Evolutionary conservation across 139 green algal species (phyloP).

Genomic region (Coelastrella sp.): DNA sequence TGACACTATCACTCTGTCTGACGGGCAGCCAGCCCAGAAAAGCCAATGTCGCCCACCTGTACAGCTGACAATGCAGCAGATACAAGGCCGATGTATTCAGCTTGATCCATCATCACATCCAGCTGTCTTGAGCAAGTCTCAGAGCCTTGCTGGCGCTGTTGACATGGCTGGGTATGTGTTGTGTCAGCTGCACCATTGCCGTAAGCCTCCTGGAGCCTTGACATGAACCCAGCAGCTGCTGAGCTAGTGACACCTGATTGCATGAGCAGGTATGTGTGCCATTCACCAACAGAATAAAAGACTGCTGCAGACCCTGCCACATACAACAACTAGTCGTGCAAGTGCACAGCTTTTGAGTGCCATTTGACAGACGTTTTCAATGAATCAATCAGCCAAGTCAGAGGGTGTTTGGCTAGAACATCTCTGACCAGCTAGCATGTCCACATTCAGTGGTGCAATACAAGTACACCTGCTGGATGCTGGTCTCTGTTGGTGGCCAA

Average conservation of each 20-base stretch:
- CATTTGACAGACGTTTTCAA: too few relatives aligned
- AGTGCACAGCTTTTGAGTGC: too few relatives aligned
- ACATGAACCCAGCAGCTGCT: slow-evolving; percentile 35
- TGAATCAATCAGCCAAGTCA: too few relatives aligned
- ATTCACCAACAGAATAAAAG: too few relatives aligned
- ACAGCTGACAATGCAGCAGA: not conserved
- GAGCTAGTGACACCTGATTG: not conserved
- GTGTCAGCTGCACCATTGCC: not conserved
- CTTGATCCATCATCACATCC: not conserved
- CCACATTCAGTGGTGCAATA: too few relatives aligned
- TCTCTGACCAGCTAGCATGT: too few relatives aligned
- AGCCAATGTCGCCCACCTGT: not conserved
- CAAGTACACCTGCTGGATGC: too few relatives aligned
- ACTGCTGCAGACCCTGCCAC: too few relatives aligned
- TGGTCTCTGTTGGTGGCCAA: not conserved
- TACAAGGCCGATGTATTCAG: not conserved
- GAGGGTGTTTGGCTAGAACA: too few relatives aligned
- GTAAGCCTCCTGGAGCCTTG: not conserved
- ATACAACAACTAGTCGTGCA: too few relatives aligned
- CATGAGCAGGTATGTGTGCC: not conserved
- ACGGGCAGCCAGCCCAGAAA: too few relatives aligned
- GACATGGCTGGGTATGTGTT: not conserved
- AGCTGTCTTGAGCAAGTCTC: not conserved
- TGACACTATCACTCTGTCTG: too few relatives aligned
- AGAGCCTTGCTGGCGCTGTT: not conserved